Evolutionary conservation across 1,284 basidiomycete species (phyloP), one percentile per base, ranked within the genome.

Genomic region (Mycosarcoma mackinlayi): DNA sequence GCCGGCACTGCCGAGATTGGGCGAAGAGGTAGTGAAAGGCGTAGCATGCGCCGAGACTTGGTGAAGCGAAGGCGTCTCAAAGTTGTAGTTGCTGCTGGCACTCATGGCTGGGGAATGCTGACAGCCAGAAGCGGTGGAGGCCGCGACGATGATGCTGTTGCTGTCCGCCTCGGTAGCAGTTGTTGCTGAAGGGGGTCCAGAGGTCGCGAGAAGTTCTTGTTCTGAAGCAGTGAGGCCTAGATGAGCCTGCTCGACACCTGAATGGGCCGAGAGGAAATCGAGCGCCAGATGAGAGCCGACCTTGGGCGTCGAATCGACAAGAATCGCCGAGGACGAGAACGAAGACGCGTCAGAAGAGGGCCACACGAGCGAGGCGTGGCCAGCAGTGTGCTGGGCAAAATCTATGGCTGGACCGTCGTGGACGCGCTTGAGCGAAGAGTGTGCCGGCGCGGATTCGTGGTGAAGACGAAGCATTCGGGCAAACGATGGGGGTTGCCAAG

Each of bases 391-490:
- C 23, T 48, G 38, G 42, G n/a, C n/a, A n/a, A n/a, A n/a, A n/a
- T n/a, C n/a, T n/a, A n/a, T n/a, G n/a, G n/a, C n/a, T n/a, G n/a
- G n/a, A n/a, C 56, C 56, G n/a, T 48, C 38, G 21, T 51, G 51
- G 38, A 38, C 49, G 56, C 52, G 57, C 52, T 60, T 46, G 52
- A 59, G 63, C 63, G 40, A 52, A 42, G n/a, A 38, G 11, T 51
- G 56, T 48, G 57, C 57, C 34, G 47, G 57, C 63, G 57, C 57
- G 30, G 63, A 46, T 52, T 28, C 48, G 48, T 52, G 56, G 37
- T 55, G 52, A 48, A 53, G 56, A 55, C 39, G 48, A 60, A 66
- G 63, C 63, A 66, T 66, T 46, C 63, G 63, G 45, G 52, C 44
- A 37, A 34, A 40, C n/a, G 25, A 33, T 28, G 37, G 18, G 28